A percentile compares a stretch with the other conserved stretches of the same genome.
Evolutionary conservation across 2,329 filamentous ascomycete species (phyloP).

Genomic region (Trichothecium roseum): DNA sequence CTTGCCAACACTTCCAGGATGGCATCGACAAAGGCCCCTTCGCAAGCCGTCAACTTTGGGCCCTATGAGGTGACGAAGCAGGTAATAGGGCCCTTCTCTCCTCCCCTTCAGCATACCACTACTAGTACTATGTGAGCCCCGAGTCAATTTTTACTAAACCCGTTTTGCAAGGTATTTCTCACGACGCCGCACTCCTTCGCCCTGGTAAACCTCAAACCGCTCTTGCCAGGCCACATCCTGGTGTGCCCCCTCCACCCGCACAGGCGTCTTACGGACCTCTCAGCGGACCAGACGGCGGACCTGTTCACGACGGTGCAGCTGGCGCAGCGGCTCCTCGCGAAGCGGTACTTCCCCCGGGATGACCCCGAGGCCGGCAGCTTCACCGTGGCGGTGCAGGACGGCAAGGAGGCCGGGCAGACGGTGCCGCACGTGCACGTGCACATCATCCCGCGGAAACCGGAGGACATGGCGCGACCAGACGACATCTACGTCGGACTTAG

Average conservation of each 20-base stretch:
- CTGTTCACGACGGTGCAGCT: slow-evolving; percentile 81
- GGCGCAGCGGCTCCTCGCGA: slow-evolving; percentile 65
- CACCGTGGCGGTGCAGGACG: slow-evolving; percentile 94
- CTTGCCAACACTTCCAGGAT: slow-evolving; percentile 14
- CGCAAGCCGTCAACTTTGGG: slow-evolving; percentile 52
- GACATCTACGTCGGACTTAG: slow-evolving; percentile 77
- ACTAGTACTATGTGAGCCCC: too few relatives aligned
- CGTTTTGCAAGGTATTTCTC: slow-evolving; percentile 65
- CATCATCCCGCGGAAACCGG: slow-evolving; percentile 63
- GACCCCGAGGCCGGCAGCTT: slow-evolving; percentile 56
- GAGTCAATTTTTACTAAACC: too few relatives aligned
- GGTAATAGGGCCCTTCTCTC: slow-evolving; percentile 36
- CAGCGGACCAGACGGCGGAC: slow-evolving; percentile 60
- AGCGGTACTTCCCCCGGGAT: slow-evolving; percentile 44
- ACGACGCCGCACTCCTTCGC: slow-evolving; percentile 71
- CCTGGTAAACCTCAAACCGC: slow-evolving; percentile 89
- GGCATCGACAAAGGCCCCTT: slow-evolving; percentile 15
- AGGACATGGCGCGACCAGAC: slow-evolving; percentile 46
- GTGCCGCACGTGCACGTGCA: slow-evolving; percentile 91
- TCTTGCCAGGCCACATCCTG: slow-evolving; percentile 87
- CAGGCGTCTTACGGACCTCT: slow-evolving; percentile 66
- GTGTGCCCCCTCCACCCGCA: slow-evolving; percentile 66
- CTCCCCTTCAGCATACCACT: too few relatives aligned
- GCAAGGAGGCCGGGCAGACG: slow-evolving; percentile 80
- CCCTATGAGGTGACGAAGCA: slow-evolving; percentile 67